Evolutionary conservation across 1,139 yeast species (phyloP), one percentile per base, ranked within the genome.

Genomic region (Lodderomyces theae): DNA sequence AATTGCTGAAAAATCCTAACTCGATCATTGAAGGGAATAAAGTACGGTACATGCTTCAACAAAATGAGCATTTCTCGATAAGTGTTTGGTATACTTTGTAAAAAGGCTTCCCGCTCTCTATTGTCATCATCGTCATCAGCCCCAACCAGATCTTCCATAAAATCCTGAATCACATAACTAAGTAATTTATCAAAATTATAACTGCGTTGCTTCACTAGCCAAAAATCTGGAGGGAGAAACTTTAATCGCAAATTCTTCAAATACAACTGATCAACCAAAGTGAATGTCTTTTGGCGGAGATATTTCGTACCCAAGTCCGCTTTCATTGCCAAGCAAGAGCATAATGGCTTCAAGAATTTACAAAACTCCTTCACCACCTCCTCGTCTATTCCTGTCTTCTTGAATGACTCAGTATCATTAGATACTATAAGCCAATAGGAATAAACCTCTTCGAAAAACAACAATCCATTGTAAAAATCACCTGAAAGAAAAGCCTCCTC

Each of bases 1-100:
- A 86, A 65, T n/a, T 66, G 60, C 47, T 83, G 88, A 54, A 92
- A 86, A 1, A 87, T 70, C 41, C 71, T 72, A 0, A 88, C 96
- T 40, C 98, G 69, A 31, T 78, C 76, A 19, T 75, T 72, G 57
- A 92, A 92, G 0, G 87, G 80, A 16, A 90, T 69, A 61, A 88
- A 83, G 56, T 86, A 90, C 1, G 98, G 97, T 2, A 82, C 66
- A 40, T 78, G 74, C 2, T 77, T 70, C 32, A 87, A 69, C 1
- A 89, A 66, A 40, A 80, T 76, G 35, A 77, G 31, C 34, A 22
- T 41, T 43, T 11, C n/a, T 26, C 6, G 44, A 36, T 8, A 22
- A 32, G 2, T 16, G 12, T 11, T 28, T 5, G 31, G 31, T 15
- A 28, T 32, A 12, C 19, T 29, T 7, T 29, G 30, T 17, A 15